Evolutionary conservation across 2,329 filamentous ascomycete species (phyloP), one percentile per base, ranked within the genome.

Genomic region (Diaporthe longicolla): DNA sequence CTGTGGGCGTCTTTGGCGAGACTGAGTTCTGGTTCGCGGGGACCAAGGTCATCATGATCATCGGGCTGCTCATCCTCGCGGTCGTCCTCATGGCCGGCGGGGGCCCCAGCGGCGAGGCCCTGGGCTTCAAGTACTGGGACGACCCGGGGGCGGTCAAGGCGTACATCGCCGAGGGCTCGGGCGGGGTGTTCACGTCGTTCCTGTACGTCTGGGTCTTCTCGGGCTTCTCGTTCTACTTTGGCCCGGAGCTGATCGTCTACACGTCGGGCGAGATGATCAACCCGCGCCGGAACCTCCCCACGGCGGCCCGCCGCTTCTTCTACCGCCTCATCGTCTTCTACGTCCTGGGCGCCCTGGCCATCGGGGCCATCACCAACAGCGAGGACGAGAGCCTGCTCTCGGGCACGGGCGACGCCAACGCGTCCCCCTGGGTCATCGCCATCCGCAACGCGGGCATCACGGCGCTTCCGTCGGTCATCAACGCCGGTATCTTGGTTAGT

Each of bases 381-480:
- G 19, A 43, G 2, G 50, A 40, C 32, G n/a, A 50, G 9, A 77
- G 79, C 13, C 80, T 84, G 2, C 77, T 82, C 10, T 77, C 80
- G 40, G 82, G 79, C 4, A 78, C 77, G 10, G 76, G 79, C 1
- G 80, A 80, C n/a, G 80, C 81, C 9, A 81, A 80, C 0, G 78
- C 82, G 5, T 72, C 58, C 0, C 73, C 75, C 32, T 73, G 75
- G 78, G 92, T 94, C 75, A 89, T 94, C 76, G 89, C 89, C 37
- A 90, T 91, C 75, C 83, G 89, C 74, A 85, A 90, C 73, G 91
- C 91, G 7, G 89, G 90, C 58, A 89, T 94, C 61, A 79, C 81
- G 1, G 88, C 88, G 3, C 86, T 93, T 19, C 90, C 91, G 32
- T 88, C 87, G 32, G 88, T 94, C 76, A 91, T 94, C 85, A 93